Conservation (phyloP, 2,329 filamentous ascomycete species). For the Colletotrichum falcatum region DNA sequence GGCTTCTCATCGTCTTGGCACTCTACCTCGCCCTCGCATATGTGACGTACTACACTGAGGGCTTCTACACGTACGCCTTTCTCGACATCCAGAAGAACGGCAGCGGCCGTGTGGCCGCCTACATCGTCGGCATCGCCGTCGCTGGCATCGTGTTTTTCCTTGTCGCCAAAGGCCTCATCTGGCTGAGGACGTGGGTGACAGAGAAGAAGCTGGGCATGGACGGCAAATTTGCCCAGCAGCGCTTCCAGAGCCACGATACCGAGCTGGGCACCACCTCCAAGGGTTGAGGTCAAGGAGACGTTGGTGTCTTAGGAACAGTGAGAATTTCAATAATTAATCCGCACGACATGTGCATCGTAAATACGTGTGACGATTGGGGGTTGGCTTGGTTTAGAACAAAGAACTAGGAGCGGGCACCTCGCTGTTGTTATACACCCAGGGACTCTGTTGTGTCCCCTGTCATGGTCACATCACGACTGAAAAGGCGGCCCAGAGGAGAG, state of each 20-base stretch:
- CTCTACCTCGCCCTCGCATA: slow-evolving; percentile 82
- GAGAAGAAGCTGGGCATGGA: slow-evolving; percentile 59
- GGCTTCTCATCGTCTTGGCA: slow-evolving; percentile 76
- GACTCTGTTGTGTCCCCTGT: background rate
- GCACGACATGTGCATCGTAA: background rate
- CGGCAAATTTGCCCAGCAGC: slow-evolving; percentile 55
- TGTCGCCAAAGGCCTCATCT: slow-evolving; percentile 63
- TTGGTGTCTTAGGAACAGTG: background rate
- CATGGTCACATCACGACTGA: background rate
- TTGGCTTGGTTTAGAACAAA: background rate
- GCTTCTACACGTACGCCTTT: slow-evolving; percentile 83
- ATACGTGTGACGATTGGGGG: background rate
- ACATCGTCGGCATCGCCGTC: slow-evolving; percentile 70
- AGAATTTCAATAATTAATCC: background rate
- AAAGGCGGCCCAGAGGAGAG: background rate
- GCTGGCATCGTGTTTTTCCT: slow-evolving; percentile 66
- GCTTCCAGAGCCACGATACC: slow-evolving; percentile 42
- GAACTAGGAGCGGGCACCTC: background rate
- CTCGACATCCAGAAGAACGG: slow-evolving; percentile 70
- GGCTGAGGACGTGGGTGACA: slow-evolving; percentile 62
- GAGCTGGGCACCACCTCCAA: slow-evolving; percentile 41
- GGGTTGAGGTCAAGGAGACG: slow-evolving; percentile 8
- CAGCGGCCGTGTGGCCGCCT: slow-evolving; percentile 70
- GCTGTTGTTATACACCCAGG: slow-evolving; percentile 7
- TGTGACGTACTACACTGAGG: slow-evolving; percentile 75